A percentile compares a stretch with the other conserved stretches of the same genome.
phyloP scores from a whole-genome alignment of 2,329 filamentous ascomycete genomes.

The Penicillium occitanis region DNA sequence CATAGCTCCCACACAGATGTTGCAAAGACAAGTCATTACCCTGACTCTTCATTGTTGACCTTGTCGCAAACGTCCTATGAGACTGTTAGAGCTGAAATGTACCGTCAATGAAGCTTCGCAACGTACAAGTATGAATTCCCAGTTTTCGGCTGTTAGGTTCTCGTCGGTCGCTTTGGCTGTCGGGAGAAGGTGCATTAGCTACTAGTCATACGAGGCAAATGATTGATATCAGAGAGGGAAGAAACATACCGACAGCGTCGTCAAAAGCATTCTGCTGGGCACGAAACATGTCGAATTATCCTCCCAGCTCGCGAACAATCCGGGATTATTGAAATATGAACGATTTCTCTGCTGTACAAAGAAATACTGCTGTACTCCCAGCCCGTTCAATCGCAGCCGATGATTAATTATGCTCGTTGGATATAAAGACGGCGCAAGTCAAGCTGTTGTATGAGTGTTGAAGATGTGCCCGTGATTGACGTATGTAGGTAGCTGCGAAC shows the following conservation, averaged over 20 bases:
- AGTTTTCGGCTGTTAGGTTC: constrained; percentile 86
- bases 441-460: neutral
- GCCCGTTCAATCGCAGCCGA: no score
- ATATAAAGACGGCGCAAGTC: neutral
- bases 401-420: neutral
- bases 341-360: neutral
- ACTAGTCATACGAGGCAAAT: neutral
- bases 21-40: constrained; percentile 32
- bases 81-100: constrained; percentile 5
- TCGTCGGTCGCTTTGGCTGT: constrained; percentile 88
- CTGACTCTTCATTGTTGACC: constrained; percentile 52
- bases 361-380: neutral
- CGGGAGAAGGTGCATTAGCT: neutral
- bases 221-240: neutral
- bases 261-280: constrained; percentile 68
- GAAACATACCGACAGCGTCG: constrained; percentile 63
- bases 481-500: neutral
- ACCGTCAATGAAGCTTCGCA: neutral
- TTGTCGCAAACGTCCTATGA: constrained; percentile 62
- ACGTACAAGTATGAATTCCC: constrained; percentile 66
- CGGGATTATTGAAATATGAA: neutral
- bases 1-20: constrained; percentile 23
- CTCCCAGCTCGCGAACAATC: neutral
- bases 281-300: constrained; percentile 52
- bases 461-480: constrained; percentile 3